Evolutionary conservation across 495 filamentous ascomycete species (phyloP).

Genomic region (Glonium stellatum): DNA sequence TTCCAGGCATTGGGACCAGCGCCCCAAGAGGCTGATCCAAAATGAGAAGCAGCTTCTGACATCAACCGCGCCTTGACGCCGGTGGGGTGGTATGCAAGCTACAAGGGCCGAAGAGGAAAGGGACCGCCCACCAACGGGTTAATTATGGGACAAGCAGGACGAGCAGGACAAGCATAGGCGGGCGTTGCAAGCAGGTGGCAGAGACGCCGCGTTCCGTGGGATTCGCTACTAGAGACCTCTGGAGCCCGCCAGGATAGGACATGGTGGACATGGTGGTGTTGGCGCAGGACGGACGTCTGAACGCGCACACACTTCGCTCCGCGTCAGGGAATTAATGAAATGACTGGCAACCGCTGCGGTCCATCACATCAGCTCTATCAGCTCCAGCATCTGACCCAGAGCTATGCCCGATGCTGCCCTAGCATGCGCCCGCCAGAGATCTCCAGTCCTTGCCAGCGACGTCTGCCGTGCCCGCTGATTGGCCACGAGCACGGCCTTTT

Average conservation of each 20-base stretch:
- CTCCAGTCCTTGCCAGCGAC: neutral
- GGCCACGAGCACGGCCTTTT: neutral
- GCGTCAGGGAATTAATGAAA: neutral
- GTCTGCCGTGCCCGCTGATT: neutral
- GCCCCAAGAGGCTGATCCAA: slow-evolving; percentile 27
- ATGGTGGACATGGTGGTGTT: neutral
- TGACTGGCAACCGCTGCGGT: neutral
- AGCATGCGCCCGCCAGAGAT: neutral
- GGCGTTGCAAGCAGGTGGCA: slow-evolving; percentile 5
- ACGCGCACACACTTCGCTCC: neutral
- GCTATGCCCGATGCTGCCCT: neutral
- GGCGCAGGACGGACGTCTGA: neutral
- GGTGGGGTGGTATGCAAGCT: slow-evolving; percentile 3
- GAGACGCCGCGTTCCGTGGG: slow-evolving; percentile 4
- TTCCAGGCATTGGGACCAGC: slow-evolving; percentile 23
- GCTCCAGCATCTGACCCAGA: neutral
- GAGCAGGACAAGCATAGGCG: slow-evolving; percentile 9
- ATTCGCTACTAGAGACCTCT: neutral
- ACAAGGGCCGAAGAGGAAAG: slow-evolving; percentile 5
- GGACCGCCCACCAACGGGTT: slow-evolving; percentile 11
- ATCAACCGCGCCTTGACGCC: slow-evolving; percentile 17
- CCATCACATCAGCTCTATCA: neutral
- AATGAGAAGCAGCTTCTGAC: slow-evolving; percentile 28
- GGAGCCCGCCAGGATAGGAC: neutral
- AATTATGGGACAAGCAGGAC: slow-evolving; percentile 24